Evolutionary conservation across 2,329 filamentous ascomycete genomes (phyloP), one percentile per base, ranked within the genome.

Genomic region (Didymella exigua): DNA sequence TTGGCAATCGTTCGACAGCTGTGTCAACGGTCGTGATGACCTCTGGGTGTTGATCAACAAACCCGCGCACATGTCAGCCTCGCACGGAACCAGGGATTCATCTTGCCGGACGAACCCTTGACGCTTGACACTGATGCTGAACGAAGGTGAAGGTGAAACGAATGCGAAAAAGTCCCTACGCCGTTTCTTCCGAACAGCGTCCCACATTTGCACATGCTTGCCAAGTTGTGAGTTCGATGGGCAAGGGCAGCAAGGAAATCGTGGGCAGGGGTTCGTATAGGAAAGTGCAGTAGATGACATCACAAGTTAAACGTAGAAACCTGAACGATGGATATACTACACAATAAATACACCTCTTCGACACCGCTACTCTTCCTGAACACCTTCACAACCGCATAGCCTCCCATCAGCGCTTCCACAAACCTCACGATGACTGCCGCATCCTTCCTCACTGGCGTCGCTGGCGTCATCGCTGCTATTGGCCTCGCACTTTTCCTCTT

Each of bases 401-500:
- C 30, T 11, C 21, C 33, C 45, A n/a, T 37, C 18, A 49, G 13
- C 19, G 34, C 30, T 23, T 13, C 3, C 16, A n/a, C 26, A 21
- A 13, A 26, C 14, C 42, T 42, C 47, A 66, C 46, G 29, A 74
- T 74, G 71, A 58, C 66, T 34, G 52, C 68, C 23, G 43, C 66
- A 30, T 61, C 60, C 23, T 54, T 75, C 53, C 62, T 75, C 58
- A 72, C 74, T 36, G 64, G 56, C 54, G 50, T 68, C 38, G 67
- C 74, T 19, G 71, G 73, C 58, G 54, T 79, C 46, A 24, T 77
- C 42, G 73, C 71, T 36, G 40, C 74, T 37, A 51, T 75, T 23
- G 70, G 68, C 33, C 71, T 72, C 23, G 77, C 75, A 56, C 61
- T 81, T 62, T 79, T 77, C 67, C 58, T 81, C 59, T 80, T 81